phyloP scores from a whole-genome alignment of 2,329 filamentous ascomycete genomes.

The Epichloe coenophiala region DNA sequence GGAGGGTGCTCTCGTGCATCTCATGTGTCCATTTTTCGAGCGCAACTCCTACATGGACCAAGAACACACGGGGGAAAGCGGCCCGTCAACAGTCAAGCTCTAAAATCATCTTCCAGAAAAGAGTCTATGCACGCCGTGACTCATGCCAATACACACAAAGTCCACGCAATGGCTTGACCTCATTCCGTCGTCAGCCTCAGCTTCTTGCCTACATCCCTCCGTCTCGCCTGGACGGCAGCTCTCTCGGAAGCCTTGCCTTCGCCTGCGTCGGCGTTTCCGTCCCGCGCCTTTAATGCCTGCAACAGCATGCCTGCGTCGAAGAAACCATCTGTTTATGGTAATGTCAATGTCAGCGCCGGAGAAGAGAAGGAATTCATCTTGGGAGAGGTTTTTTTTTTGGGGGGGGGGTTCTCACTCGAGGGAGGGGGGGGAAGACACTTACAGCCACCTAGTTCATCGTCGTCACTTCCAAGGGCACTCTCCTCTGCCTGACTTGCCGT shows the following conservation, averaged over 20 bases:
- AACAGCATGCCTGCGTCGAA: constrained; percentile 94
- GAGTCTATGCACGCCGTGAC: background rate
- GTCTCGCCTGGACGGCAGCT: constrained; percentile 42
- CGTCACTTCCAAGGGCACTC: constrained; percentile 60
- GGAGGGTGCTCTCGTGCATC: too few species aligned
- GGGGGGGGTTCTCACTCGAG: background rate
- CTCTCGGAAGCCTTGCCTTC: constrained; percentile 44
- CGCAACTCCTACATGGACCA: too few species aligned
- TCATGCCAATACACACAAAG: background rate
- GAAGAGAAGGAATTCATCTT: background rate
- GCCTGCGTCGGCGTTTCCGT: constrained; percentile 35
- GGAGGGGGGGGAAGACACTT: constrained; percentile 30
- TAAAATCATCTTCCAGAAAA: too few species aligned
- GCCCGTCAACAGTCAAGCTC: background rate
- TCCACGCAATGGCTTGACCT: background rate
- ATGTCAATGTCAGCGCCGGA: constrained; percentile 15
- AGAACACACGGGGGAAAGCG: too few species aligned
- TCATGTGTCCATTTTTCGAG: too few species aligned
- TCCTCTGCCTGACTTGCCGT: constrained; percentile 53
- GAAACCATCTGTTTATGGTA: constrained; percentile 62
- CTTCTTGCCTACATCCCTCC: constrained; percentile 63
- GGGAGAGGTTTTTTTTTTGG: background rate
- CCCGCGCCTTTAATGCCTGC: constrained; percentile 67
- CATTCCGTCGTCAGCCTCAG: constrained; percentile 29
- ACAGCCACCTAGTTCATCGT: constrained; percentile 89